Conservation (phyloP, 2,329 filamentous ascomycete species). For the Plectosphaerella cucumerina region DNA sequence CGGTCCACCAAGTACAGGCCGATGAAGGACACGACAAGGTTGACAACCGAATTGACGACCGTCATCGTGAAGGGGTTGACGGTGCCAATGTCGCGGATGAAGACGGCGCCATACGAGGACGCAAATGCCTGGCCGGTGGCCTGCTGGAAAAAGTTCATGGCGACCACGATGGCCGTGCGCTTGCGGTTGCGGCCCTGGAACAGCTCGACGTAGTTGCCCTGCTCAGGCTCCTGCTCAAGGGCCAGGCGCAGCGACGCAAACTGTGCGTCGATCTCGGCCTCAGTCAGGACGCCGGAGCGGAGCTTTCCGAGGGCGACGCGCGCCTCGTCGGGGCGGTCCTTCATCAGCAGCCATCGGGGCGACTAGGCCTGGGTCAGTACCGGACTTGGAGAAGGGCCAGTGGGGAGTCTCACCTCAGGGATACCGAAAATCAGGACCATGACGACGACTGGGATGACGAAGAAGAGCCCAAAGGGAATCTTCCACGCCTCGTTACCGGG, state of each 20-base stretch:
- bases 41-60: slow-evolving; percentile 11
- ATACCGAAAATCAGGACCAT: slow-evolving; percentile 20
- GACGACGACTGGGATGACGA: slow-evolving; percentile 24
- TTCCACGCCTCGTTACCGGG: slow-evolving; percentile 23
- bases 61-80: slow-evolving; percentile 22
- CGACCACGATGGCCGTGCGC: slow-evolving; percentile 19
- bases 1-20: slow-evolving; percentile 2
- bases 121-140: slow-evolving; percentile 15
- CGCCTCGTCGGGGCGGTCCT: slow-evolving; percentile 23
- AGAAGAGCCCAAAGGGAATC: slow-evolving; percentile 30
- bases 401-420: slow-evolving; percentile 14
- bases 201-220: slow-evolving; percentile 18
- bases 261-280: slow-evolving; percentile 18
- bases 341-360: slow-evolving; percentile 23
- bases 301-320: slow-evolving; percentile 16
- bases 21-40: slow-evolving; percentile 9
- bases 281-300: slow-evolving; percentile 15
- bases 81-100: slow-evolving; percentile 21
- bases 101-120: slow-evolving; percentile 18
- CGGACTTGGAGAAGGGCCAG: background rate
- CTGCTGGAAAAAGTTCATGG: slow-evolving; percentile 16
- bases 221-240: slow-evolving; percentile 8
- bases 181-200: slow-evolving; percentile 18
- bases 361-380: slow-evolving; percentile 14
- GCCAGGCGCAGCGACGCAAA: slow-evolving; percentile 9